Conservation (phyloP, 352 stramenopile species). For the Phytophthora syringae region DNA sequence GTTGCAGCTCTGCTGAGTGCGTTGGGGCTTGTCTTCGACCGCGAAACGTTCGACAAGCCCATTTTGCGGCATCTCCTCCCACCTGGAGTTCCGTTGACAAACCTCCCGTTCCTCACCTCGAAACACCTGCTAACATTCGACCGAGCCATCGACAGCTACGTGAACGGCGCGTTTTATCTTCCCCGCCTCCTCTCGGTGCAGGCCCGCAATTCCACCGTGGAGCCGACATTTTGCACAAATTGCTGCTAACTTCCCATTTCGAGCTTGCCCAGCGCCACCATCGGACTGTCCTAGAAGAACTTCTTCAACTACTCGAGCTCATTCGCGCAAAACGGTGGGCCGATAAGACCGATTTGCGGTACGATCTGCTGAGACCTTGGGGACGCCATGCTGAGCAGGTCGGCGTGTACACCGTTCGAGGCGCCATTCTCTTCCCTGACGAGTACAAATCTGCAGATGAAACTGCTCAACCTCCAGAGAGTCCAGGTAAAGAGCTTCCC, state of each 20-base stretch:
- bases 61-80: conserved; percentile 45
- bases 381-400: conserved; percentile 55
- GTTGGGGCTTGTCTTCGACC: conserved; percentile 43
- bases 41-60: conserved; percentile 48
- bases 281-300: conserved; percentile 53
- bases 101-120: conserved; percentile 55
- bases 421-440: conserved; percentile 56
- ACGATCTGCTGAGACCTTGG: conserved; percentile 73
- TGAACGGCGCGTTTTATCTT: conserved; percentile 79
- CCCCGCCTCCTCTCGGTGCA: conserved; percentile 20
- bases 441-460: conserved; percentile 33
- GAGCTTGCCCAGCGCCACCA: conserved; percentile 56
- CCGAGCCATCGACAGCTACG: conserved; percentile 57
- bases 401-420: conserved; percentile 55
- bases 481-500: conserved; percentile 41
- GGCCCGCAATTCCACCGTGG: conserved; percentile 42
- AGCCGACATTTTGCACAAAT: conserved; percentile 60
- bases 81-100: conserved; percentile 9
- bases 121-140: conserved; percentile 64
- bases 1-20: conserved; percentile 48
- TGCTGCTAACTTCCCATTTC: conserved; percentile 65
- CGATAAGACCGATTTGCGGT: conserved; percentile 80
- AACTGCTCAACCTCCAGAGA: conserved; percentile 22
- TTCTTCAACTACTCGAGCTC: conserved; percentile 59
- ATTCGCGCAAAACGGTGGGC: conserved; percentile 72